Evolutionary conservation across 2,329 filamentous ascomycete genomes (phyloP), one percentile per base, ranked within the genome.

Genomic region (Epichloe brachyelytri): DNA sequence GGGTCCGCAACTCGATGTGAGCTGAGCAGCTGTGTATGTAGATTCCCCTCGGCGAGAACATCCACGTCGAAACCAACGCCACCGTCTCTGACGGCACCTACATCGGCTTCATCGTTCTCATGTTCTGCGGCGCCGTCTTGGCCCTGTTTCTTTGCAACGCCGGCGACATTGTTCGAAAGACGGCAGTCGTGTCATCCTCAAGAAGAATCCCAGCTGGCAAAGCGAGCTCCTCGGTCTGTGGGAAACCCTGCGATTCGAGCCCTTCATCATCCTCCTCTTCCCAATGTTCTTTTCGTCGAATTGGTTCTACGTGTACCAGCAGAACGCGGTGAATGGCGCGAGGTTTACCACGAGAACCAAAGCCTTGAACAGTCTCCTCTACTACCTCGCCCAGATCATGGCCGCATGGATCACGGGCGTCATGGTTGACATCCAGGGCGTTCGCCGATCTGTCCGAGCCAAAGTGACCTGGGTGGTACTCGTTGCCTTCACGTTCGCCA

Each of bases 181-280:
- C 63, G 87, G 88, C 53, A 85, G 85, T 52, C 78, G 80, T 53
- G 82, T 95, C 62, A 88, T 95, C 55, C 69, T 90, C 55, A 94
- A 91, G 85, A 91, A 93, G 73, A 86, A 94, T 67, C 89, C 89
- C 3, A 86, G 85, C 48, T 94, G 86, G 86, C 79, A 80, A 61
- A 83, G 85, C 3, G 89, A 95, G 68, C 67, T 95, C 54, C 56
- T 77, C 17, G 89, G 89, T 51, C 78, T 95, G 2, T 84, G 76
- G 66, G 77, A 93, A 65, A 88, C 85, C 0, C 69, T 95, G 51
- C 69, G 71, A 48, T 74, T 74, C 34, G 85, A 93, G 58, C 80
- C 80, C 5, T 90, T 83, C 69, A 83, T 89, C 59, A 56, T 88
- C 48, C 66, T 81, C n/a, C 69, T 77, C 60, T 65, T 78, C 43